phyloP scores from a whole-genome alignment of 805 yeast genomes.

The Zygoascus flipseniorum region DNA sequence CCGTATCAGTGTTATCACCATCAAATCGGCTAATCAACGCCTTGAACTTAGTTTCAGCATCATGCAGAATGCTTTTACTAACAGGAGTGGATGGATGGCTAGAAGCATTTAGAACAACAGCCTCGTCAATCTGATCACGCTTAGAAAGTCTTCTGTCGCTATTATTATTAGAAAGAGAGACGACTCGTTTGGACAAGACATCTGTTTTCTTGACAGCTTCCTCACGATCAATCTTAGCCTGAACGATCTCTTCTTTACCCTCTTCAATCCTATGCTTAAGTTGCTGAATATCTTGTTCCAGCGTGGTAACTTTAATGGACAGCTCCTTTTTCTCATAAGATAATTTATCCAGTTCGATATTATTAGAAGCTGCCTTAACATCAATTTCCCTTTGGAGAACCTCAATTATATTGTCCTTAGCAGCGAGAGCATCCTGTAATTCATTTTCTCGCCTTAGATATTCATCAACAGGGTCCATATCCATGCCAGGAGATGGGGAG shows the following conservation, averaged over 20 bases:
- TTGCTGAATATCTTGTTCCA: constrained; percentile 15
- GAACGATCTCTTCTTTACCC: constrained; percentile 7
- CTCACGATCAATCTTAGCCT: neutral
- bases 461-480: constrained; percentile 1
- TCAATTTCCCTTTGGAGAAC: constrained; percentile 10
- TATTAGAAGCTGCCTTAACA: constrained; percentile 7
- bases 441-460: constrained; percentile 26
- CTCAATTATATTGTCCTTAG: constrained; percentile 19
- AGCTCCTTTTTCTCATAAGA: constrained; percentile 19
- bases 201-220: neutral
- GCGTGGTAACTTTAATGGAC: constrained; percentile 11
- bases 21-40: neutral
- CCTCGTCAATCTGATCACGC: neutral
- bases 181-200: neutral
- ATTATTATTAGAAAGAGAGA: neutral
- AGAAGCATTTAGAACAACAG: neutral
- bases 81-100: neutral
- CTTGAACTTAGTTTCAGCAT: constrained; percentile 1
- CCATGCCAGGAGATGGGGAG: neutral
- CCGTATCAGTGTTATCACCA: neutral
- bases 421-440: constrained; percentile 24
- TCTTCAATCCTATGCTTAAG: constrained; percentile 10
- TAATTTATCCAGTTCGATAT: constrained; percentile 14
- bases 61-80: neutral
- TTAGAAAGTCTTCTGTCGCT: neutral